Evolutionary conservation across 768 basidiomycete genomes (phyloP).

Genomic region (Lactarius pseudohatsudake): DNA sequence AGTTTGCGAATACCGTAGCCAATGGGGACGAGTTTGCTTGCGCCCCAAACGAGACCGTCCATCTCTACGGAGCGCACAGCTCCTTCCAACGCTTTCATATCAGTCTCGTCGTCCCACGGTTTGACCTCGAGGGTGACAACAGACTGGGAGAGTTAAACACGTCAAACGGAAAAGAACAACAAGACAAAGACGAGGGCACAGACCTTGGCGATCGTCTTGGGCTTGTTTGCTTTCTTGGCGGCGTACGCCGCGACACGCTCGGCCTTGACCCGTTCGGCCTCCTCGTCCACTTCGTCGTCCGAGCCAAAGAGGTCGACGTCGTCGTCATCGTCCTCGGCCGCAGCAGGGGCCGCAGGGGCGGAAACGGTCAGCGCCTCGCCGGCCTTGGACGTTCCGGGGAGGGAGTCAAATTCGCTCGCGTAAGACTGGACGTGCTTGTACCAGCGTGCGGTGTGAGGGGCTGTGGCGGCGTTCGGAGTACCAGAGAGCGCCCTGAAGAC

Average conservation of each 20-base stretch:
- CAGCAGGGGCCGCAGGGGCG: slow-evolving; percentile 37
- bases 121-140: slow-evolving; percentile 98
- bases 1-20: slow-evolving; percentile 96
- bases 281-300: slow-evolving; percentile 47
- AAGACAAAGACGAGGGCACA: slow-evolving; percentile 6
- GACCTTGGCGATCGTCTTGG: slow-evolving; percentile 87
- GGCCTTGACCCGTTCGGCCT: slow-evolving; percentile 63
- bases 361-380: slow-evolving; percentile 68
- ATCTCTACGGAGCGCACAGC: slow-evolving; percentile 82
- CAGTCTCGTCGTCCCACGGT: slow-evolving; percentile 99
- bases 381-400: slow-evolving; percentile 85
- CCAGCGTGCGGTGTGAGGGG: slow-evolving; percentile 85
- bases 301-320: slow-evolving; percentile 80
- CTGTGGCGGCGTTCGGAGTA: slow-evolving; percentile 60
- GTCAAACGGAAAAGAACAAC: slow-evolving; percentile 12
- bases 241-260: slow-evolving; percentile 94
- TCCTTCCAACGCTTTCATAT: slow-evolving; percentile 85
- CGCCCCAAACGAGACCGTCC: slow-evolving; percentile 95
- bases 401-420: slow-evolving; percentile 67
- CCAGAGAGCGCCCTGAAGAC: slow-evolving; percentile 81
- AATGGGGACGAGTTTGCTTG: slow-evolving; percentile 87
- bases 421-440: slow-evolving; percentile 93
- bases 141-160: slow-evolving; percentile 54
- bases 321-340: slow-evolving; percentile 44
- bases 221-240: slow-evolving; percentile 89